A percentile compares a stretch with the other conserved stretches of the same genome.
Conservation (phyloP, 75 land plant species). For the Picea glauca region DNA sequence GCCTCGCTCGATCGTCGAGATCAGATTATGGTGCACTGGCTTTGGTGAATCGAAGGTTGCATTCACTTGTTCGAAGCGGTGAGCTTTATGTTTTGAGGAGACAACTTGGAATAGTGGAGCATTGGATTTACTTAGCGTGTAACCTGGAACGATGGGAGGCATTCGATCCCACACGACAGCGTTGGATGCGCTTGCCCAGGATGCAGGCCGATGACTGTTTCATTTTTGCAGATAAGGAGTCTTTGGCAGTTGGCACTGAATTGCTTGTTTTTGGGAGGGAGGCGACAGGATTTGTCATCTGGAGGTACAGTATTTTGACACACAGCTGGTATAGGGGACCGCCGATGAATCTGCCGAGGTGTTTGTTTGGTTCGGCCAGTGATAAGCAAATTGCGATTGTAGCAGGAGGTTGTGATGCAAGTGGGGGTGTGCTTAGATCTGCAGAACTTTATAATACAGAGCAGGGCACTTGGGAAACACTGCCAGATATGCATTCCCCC, state of each 20-base stretch:
- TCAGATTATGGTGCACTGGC: slow-evolving; percentile 40
- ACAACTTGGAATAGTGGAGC: slow-evolving; percentile 42
- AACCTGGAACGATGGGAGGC: slow-evolving; percentile 42
- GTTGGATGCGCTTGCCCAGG: slow-evolving; percentile 49
- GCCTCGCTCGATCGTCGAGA: slow-evolving; percentile 32
- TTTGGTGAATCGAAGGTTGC: slow-evolving; percentile 25
- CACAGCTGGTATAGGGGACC: slow-evolving; percentile 40
- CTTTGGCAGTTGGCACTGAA: slow-evolving; percentile 57
- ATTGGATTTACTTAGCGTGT: slow-evolving; percentile 48
- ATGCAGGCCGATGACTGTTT: slow-evolving; percentile 59
- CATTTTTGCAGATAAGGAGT: slow-evolving; percentile 50
- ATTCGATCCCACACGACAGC: slow-evolving; percentile 40
- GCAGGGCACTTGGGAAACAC: slow-evolving; percentile 27
- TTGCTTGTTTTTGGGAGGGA: slow-evolving; percentile 54
- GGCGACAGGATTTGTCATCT: slow-evolving; percentile 36
- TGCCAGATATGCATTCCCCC: slow-evolving; percentile 47
- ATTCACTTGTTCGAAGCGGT: slow-evolving; percentile 27
- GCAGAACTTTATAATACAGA: slow-evolving; percentile 57
- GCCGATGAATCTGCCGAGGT: slow-evolving; percentile 42
- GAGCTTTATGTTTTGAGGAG: slow-evolving; percentile 36
- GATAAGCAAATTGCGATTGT: slow-evolving; percentile 44
- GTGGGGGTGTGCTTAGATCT: slow-evolving; percentile 29
- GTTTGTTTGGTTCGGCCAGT: slow-evolving; percentile 54
- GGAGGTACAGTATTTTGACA: slow-evolving; percentile 36
- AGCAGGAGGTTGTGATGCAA: slow-evolving; percentile 48